These are phyloP conservation scores for Nelumbo lutea DNA, from an alignment of 164 flowering plant genomes.

Conservation along the genomic window DNA sequence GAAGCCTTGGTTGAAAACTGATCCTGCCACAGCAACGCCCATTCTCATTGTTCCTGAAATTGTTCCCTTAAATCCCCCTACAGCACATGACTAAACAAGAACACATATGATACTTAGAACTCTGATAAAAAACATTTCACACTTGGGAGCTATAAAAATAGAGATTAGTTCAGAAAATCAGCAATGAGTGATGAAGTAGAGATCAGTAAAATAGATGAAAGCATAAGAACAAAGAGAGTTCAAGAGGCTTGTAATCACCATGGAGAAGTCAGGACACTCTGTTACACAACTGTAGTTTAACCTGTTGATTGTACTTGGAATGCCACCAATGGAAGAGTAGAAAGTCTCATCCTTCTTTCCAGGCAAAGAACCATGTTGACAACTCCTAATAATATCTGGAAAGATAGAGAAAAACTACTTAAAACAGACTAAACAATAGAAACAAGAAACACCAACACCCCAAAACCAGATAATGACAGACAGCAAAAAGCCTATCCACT, in stretches of 20 bases:
- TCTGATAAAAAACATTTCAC: background rate
- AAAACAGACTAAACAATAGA: background rate
- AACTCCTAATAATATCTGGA: slow-evolving; percentile 26
- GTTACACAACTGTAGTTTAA: slow-evolving; percentile 11
- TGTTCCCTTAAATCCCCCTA: slow-evolving; percentile 19
- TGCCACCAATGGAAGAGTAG: slow-evolving; percentile 11
- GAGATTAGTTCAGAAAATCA: background rate
- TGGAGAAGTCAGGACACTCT: slow-evolving; percentile 18
- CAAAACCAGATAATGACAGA: too few relatives aligned
- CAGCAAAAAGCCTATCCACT: too few relatives aligned
- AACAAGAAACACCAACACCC: background rate
- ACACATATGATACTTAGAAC: background rate
- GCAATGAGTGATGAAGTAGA: slow-evolving; percentile 5
- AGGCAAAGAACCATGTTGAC: slow-evolving; percentile 17
- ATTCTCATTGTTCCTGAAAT: slow-evolving; percentile 20
- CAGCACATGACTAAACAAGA: slow-evolving; percentile 21
- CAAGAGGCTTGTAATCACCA: slow-evolving; percentile 17
- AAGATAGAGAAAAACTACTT: background rate
- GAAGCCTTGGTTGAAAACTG: slow-evolving; percentile 9
- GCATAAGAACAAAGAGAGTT: background rate
- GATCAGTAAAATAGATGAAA: background rate
- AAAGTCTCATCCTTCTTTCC: slow-evolving; percentile 16
- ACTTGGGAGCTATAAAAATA: too few relatives aligned
- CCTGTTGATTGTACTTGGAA: slow-evolving; percentile 12
- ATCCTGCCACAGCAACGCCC: slow-evolving; percentile 14